Evolutionary conservation across 208 protist genomes (phyloP), one percentile per base, ranked within the genome.

Genomic region (Leishmania tropica): DNA sequence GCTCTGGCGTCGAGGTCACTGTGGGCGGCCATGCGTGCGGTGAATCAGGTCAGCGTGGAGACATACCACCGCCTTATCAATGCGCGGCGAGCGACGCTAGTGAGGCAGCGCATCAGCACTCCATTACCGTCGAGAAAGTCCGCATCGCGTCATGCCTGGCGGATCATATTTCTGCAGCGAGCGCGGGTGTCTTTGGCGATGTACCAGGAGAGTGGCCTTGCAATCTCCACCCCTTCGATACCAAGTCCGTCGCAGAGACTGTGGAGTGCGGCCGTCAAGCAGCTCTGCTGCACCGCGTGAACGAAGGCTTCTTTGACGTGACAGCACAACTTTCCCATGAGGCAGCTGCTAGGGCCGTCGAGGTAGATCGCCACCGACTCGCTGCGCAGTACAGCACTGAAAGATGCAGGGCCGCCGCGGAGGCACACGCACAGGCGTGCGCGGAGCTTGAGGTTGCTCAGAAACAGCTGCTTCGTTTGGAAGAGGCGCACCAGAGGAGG

Each of bases 261-360:
- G 81, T 78, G 31, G 75, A 47, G 37, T 67, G 11, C 31, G 81
- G 58, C 1, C 81, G 56, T 58, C 45, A 48, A 21, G 75, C 67
- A 40, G 48, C 76, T 40, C 45, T 73, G 76, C n/a, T 84, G 70
- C 81, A 80, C 76, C 75, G 67, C 58, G 68, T 60, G 10, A 76
- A 78, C 21, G 67, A 31, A 40, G 70, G 70, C 68, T 84, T 84
- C 48, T 58, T 51, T 17, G 56, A 72, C 28, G 70, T 77, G 42
- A 70, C 60, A 37, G 51, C 65, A 31, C 54, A 42, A 5, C 53
- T 80, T 2, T 47, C 58, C 51, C 40, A 24, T 45, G 76, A 83
- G 65, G 80, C 56, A 13, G 42, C 64, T 6, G 67, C 54, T 1
- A 54, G 78, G 2, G 35, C 37, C 48, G 60, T 80, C 24, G 80